Evolutionary conservation across 257 asterid genomes (phyloP).

Genomic region (Salvia hispanica): DNA sequence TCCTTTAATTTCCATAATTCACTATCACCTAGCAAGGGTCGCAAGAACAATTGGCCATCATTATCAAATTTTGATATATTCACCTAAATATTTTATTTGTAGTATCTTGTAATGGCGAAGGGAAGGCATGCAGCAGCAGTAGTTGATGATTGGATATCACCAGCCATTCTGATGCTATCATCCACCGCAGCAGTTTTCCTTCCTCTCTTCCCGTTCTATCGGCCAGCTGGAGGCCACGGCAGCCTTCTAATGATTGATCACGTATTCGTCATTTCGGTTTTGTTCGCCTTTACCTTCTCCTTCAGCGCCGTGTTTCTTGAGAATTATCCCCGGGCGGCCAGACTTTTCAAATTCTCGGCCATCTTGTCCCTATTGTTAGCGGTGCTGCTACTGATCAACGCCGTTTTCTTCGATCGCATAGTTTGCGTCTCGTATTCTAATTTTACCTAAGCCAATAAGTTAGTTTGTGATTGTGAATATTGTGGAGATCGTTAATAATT

Average conservation of each 20-base stretch:
- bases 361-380: neutral
- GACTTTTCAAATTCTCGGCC: constrained; percentile 19
- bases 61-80: neutral
- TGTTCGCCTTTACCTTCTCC: constrained; percentile 26
- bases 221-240: neutral
- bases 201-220: neutral
- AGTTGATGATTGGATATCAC: constrained; percentile 11
- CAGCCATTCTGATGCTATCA: constrained; percentile 15
- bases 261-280: constrained; percentile 15
- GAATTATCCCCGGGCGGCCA: constrained; percentile 10
- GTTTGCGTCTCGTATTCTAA: too few species aligned
- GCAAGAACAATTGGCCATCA: neutral
- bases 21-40: neutral
- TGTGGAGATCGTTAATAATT: too few species aligned
- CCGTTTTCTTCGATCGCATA: neutral
- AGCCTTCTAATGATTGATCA: neutral
- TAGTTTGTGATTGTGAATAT: too few species aligned
- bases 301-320: constrained; percentile 28
- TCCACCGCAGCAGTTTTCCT: constrained; percentile 20
- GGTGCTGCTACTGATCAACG: neutral
- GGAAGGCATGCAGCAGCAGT: neutral
- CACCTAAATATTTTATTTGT: neutral
- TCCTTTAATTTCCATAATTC: neutral
- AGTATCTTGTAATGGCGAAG: neutral
- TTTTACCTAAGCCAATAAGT: too few species aligned